phyloP scores from a whole-genome alignment of 257 asterid genomes.

The Solanum habrochaites region DNA sequence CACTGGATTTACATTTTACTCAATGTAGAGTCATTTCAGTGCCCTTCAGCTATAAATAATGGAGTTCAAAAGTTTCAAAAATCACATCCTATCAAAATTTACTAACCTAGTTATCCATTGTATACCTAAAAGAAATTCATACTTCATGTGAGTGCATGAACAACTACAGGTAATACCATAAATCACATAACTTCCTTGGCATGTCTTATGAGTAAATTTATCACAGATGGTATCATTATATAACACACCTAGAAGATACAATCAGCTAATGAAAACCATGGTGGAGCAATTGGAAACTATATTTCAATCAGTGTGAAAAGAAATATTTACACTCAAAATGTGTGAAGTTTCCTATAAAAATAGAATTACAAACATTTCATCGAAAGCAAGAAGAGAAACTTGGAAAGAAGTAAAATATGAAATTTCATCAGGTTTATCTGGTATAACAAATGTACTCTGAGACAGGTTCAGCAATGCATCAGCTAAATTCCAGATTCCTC shows the following conservation, averaged over 20 bases:
- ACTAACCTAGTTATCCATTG: not conserved
- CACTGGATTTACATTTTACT: not conserved
- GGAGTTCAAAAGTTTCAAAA: not conserved
- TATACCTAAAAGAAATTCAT: not conserved
- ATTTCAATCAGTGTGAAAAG: not conserved
- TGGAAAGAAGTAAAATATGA: not conserved
- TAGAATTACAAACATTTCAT: not conserved
- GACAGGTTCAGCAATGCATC: not conserved
- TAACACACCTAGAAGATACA: not conserved
- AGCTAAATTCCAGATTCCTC: conserved; percentile 34
- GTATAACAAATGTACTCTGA: not conserved
- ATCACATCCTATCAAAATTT: not conserved
- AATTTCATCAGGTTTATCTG: not conserved
- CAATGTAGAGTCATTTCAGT: not conserved
- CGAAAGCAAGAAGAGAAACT: not conserved
- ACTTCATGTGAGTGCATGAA: not conserved
- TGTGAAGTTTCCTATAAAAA: not conserved
- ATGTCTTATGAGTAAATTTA: not conserved
- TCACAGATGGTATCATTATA: not conserved
- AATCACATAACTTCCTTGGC: not conserved
- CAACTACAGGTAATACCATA: not conserved
- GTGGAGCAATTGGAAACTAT: not conserved
- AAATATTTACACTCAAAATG: not conserved
- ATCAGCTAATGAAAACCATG: not conserved
- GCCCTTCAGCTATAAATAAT: not conserved